phyloP scores from a whole-genome alignment of 495 filamentous ascomycete species.

The Neurospora africana region DNA sequence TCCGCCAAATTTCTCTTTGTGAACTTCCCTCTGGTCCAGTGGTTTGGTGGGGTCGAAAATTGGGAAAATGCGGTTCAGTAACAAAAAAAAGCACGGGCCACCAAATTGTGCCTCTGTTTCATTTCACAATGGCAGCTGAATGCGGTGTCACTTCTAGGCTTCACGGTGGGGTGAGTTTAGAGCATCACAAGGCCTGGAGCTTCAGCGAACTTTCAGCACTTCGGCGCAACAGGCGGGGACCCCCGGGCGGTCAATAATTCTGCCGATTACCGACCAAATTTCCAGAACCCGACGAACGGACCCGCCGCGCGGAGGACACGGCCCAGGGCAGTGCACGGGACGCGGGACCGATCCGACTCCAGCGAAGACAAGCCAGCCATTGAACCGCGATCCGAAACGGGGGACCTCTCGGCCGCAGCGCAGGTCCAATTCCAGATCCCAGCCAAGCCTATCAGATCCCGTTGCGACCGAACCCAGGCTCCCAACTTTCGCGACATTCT shows the following conservation, averaged over 20 bases:
- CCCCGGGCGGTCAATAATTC: constrained; percentile 13
- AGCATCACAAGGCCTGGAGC: neutral
- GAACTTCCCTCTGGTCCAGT: constrained; percentile 4
- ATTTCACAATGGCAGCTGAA: neutral
- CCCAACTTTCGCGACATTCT: neutral
- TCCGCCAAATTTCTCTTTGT: constrained; percentile 21
- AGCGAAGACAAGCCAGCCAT: neutral
- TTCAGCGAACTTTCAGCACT: neutral
- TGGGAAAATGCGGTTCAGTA: constrained; percentile 17
- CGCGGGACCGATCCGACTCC: neutral
- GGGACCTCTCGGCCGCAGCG: neutral
- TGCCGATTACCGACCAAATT: constrained; percentile 10
- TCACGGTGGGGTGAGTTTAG: neutral
- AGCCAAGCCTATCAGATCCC: neutral
- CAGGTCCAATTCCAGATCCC: neutral
- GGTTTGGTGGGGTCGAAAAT: constrained; percentile 28
- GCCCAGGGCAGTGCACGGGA: neutral
- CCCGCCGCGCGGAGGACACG: neutral
- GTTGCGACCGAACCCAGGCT: neutral
- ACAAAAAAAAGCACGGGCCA: neutral
- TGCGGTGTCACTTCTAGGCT: neutral
- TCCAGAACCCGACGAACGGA: neutral
- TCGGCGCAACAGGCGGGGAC: neutral
- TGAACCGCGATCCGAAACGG: neutral
- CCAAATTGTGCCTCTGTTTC: neutral